Evolutionary conservation across 768 basidiomycete species (phyloP), one percentile per base, ranked within the genome.

Genomic region (Phaffia australis): DNA sequence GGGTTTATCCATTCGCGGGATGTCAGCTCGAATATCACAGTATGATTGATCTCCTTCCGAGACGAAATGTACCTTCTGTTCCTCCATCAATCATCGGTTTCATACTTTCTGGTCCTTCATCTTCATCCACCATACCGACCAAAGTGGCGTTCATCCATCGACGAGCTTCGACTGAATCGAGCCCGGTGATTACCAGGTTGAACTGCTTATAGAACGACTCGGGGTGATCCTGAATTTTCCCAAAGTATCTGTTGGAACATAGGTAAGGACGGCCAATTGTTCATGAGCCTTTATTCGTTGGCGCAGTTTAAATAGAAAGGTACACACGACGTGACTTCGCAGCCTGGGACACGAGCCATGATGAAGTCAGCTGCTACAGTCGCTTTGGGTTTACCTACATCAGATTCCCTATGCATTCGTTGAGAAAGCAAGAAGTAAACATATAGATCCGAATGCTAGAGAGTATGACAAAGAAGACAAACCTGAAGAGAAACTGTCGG

Each of bases 81-180:
- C 95, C 95, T 32, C 95, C 95, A 72, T 99, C 95, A 70, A 99
- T 97, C 59, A 99, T 82, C 23, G 95, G 95, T 73, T 97, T 98
- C 74, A 98, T 72, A 71, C 87, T 90, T 72, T 98, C 93, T 55
- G 88, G 88, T 71, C 86, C 86, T 63, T 92, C 90, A n/a, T 84
- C 80, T 51, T 67, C 66, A 76, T 99, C 94, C 0, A 95, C 91
- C 72, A 98, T 81, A 73, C 91, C 88, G 42, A 97, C 91, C 29
- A 99, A 83, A 27, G 93, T 99, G 5, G 94, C 92, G 73, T 95
- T 98, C 77, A 99, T 98, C 95, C 95, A 99, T 64, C 95, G 83
- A 49, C 95, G 83, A 23, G 95, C 95, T 76, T 97, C 91, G 32
- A 99, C 88, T 3, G 92, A 95, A 76, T 99, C 95, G 49, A 99